Base-by-base conservation (phyloP, 495 filamentous ascomycete species). In the Penicillium nucicola region DNA sequence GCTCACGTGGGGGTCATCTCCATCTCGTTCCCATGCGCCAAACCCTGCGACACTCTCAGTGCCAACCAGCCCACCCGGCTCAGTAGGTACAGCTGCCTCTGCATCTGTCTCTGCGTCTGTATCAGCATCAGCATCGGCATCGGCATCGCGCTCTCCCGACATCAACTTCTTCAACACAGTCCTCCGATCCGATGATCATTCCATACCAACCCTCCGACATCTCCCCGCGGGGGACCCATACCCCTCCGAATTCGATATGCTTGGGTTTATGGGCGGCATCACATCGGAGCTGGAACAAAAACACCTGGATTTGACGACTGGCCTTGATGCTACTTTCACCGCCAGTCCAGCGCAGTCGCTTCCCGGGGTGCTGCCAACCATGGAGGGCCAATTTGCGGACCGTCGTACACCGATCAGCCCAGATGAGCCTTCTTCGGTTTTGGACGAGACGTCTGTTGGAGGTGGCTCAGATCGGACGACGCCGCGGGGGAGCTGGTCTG, bases 221-320 rank as follows among this genome's bases (percentile, higher is more conserved):
- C 50, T 52, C 8, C 42, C 44, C 4, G 11, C 42, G 1, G 25
- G 25, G 25, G 61, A 66, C 8, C 48, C 55, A 45, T 55, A 52
- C 25, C 42, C 48, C 14, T 35, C 55, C 11, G 57, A 59, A 13
- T 73, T 73, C 38, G 70, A 73, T 45, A 71, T 73, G 62, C 68
- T 73, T 23, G 60, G 60, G 1, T 71, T 71, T 37, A 73, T 73
- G 48, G 70, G 68, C 28, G 68, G 64, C 6, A 68, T 73, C 12
- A 71, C 66, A 1, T 68, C 68, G 3, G 70, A 70, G 31, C 50
- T 73, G 32, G 62, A 71, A 32, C 70, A 71, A 47, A 73, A 69
- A 45, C 68, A 71, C 48, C 48, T 66, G 9, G 63, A 73, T 22
- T 42, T 73, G 47, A 63, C 63, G 2, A 63, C 65, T 41, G 65